Percentiles rank a stretch among this genome's conserved stretches.
Evolutionary conservation across 768 basidiomycete species (phyloP).

Genomic region (Leccinum sublutescens): DNA sequence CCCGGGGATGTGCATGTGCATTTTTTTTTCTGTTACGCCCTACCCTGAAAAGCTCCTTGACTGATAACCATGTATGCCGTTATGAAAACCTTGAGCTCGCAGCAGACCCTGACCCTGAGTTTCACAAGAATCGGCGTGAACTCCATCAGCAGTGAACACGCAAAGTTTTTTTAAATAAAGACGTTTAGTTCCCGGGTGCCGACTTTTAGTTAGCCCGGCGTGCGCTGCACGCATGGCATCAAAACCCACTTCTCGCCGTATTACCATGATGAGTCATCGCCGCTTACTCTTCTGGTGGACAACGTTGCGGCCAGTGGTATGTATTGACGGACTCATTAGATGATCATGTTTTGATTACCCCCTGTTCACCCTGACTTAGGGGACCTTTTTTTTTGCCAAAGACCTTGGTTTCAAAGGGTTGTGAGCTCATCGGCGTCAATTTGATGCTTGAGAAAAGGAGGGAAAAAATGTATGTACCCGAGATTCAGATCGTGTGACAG

Average conservation of each 20-base stretch:
- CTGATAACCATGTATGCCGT: background rate
- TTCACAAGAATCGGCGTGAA: background rate
- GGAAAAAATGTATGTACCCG: background rate
- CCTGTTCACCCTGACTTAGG: background rate
- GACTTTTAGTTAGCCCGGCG: conserved; percentile 1
- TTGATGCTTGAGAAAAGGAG: background rate
- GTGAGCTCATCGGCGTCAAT: background rate
- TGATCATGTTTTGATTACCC: background rate
- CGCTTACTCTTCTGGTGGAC: background rate
- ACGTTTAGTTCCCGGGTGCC: background rate
- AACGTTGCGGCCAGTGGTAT: background rate
- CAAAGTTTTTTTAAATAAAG: background rate
- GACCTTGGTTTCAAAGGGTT: background rate
- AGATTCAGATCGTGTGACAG: background rate
- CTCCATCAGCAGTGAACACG: background rate
- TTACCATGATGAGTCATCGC: background rate
- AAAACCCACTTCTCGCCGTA: background rate
- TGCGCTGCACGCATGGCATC: conserved; percentile 16
- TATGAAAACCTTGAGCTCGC: conserved; percentile 15
- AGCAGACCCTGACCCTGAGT: conserved; percentile 22
- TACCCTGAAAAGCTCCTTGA: conserved; percentile 3
- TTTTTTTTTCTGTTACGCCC: background rate
- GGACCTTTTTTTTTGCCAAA: background rate
- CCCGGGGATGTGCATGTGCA: background rate
- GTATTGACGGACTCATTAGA: background rate